These are phyloP conservation scores for Emericellopsis terricola DNA, from an alignment of 495 filamentous ascomycete species.

Conservation along the genomic window DNA sequence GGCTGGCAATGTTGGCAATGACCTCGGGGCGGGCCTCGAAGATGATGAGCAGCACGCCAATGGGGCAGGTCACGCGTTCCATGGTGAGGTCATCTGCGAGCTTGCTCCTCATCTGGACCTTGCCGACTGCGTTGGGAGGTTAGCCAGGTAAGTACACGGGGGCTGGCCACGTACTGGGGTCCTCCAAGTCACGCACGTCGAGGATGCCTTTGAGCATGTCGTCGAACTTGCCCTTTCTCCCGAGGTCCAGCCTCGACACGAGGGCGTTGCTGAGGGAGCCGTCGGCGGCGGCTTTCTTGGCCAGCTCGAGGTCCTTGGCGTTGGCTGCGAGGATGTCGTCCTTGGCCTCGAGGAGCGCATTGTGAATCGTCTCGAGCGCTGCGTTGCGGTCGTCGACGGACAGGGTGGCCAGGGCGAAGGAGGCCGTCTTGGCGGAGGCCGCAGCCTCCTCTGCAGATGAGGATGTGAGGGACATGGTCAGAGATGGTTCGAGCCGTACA, in stretches of 20 bases:
- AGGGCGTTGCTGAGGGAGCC: slow-evolving; percentile 70
- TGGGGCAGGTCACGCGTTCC: slow-evolving; percentile 78
- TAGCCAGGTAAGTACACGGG: background rate
- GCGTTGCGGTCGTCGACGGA: slow-evolving; percentile 52
- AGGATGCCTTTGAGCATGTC: slow-evolving; percentile 95
- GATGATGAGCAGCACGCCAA: slow-evolving; percentile 90
- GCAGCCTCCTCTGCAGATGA: slow-evolving; percentile 49
- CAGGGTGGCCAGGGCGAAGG: slow-evolving; percentile 48
- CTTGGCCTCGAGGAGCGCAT: slow-evolving; percentile 45
- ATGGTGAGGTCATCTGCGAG: slow-evolving; percentile 80
- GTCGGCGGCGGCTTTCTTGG: slow-evolving; percentile 48
- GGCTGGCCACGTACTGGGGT: slow-evolving; percentile 49
- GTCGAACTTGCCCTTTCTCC: slow-evolving; percentile 77
- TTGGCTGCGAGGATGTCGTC: slow-evolving; percentile 74
- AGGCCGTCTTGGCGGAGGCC: slow-evolving; percentile 49
- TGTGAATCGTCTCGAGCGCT: slow-evolving; percentile 66
- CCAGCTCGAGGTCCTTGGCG: slow-evolving; percentile 55
- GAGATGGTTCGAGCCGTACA: too few relatives aligned
- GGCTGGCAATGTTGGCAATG: slow-evolving; percentile 94
- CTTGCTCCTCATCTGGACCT: slow-evolving; percentile 60
- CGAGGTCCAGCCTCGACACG: slow-evolving; percentile 77
- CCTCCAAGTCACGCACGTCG: slow-evolving; percentile 68
- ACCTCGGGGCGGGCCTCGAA: slow-evolving; percentile 97
- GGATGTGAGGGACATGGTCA: slow-evolving; percentile 57
- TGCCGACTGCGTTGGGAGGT: slow-evolving; percentile 45